Base-by-base conservation (phyloP, 1,139 yeast genomes). In the Pichiaceae sp. region DNA sequence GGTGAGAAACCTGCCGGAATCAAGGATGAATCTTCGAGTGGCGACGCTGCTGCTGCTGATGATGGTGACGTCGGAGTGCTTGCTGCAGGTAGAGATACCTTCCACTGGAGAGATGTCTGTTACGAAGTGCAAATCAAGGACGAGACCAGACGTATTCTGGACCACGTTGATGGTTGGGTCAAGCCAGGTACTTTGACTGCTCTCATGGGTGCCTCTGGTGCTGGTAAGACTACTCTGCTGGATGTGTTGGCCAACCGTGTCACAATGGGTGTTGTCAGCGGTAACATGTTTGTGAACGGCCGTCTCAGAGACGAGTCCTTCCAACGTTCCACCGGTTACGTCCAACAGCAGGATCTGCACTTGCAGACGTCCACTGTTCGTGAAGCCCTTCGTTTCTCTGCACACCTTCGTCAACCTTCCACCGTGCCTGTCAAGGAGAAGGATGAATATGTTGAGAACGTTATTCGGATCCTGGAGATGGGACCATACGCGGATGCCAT, bases 141-240 rank as follows among this genome's bases (percentile, higher is more conserved):
- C 31, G 64, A 66, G 14, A 81, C 73, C 47, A 66, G 72, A 29
- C 66, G 85, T 49, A 42, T 36, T 43, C 54, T 78, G 44, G 70
- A 73, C 42, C 65, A 71, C 51, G 71, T 78, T 35, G 75, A 73
- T 44, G 86, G 85, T 30, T 78, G 66, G 54, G 78, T 77, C 49
- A 70, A 73, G 44, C 83, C 84, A 14, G 84, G 84, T 46, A 71
- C 76, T 24, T 57, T 73, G 62, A 72, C 77, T 34, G 78, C 78
- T 20, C 56, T 77, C 31, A 75, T 77, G 81, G 84, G 84, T 44
- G 79, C 72, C 42, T 76, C 83, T 21, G 83, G 84, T 52, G 83
- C 83, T 33, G 84, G 84, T 54, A 77, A 77, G 53, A 77, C 84
- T 1, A 77, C 83, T 6, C 60, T 77, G 42, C 63, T 77, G 42